Evolutionary conservation across 371 early-diverging fungal species (phyloP), one percentile per base, ranked within the genome.

Genomic region (Mucor irregularis): DNA sequence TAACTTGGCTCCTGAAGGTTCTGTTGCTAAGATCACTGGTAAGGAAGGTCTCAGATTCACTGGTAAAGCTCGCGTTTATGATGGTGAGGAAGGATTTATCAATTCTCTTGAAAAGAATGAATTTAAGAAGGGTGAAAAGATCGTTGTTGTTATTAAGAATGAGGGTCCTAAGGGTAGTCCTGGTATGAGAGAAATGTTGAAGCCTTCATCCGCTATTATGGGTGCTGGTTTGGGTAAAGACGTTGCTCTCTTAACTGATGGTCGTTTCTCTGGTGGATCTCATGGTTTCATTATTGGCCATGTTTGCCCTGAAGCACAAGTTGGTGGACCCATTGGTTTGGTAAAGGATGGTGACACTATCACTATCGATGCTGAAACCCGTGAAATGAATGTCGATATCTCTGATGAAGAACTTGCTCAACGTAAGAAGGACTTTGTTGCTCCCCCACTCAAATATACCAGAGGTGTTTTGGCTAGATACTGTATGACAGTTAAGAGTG

Each of bases 251-350:
- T 69, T 98, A 49, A 98, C 98, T 10, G 98, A 98, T 61, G 98
- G 97, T 35, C 89, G 97, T 46, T 98, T 98, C 89, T 95, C 95
- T 38, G 98, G 98, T 56, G 98, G 94, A 17, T 89, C 89, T 66
- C 98, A 98, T 71, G 96, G 97, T 24, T 98, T 97, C 66, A 96
- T 98, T 60, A 94, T 97, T 63, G 97, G 98, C n/a, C 98, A 98
- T 72, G 90, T 98, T 54, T 87, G 94, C 5, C 98, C 98, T 10
- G 98, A 98, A 78, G 98, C 98, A 4, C 94, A 95, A 65, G 91
- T 82, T 4, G 98, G 98, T 49, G 98, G 98, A 2, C 97, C 97
- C 16, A 92, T 98, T 53, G 98, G 90, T 21, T 78, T 96, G 55
- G 78, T 98, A 37, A 61, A 83, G 49, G 85, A 96, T 62, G 97